Base-by-base conservation (phyloP, 495 filamentous ascomycete genomes). In the Podospora didyma region DNA sequence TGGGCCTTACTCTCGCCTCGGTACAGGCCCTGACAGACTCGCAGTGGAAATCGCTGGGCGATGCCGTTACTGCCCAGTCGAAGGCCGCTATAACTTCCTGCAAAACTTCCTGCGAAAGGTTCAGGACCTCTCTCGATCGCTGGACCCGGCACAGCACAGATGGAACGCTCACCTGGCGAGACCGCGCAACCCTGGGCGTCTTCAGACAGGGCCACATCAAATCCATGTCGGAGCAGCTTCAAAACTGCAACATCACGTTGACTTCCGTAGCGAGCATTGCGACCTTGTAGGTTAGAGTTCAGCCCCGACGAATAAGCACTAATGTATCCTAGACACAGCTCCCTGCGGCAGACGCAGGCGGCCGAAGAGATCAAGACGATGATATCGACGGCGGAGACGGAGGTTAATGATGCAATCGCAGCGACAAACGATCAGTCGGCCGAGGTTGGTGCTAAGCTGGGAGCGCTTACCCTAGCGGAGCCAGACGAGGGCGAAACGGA, bases 61-160 rank as follows among this genome's bases (percentile, higher is more conserved):
- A 60, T 48, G 56, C 48, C 10, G 57, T 78, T 49, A 60, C 57
- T 19, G 54, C 62, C 23, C 56, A 73, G 50, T 67, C 63, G 26
- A 67, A 69, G 59, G 34, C 51, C 28, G 64, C 66, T 26, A 69
- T 71, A 23, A 59, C 61, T 37, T 37, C 34, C 34, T 37, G 34
- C 34, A 37, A 16, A 20, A 35, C 61, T 48, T 68, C 69, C 42
- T 78, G 73, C 60, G 46, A 69, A 22, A 53, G 57, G n/a, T 74
- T 74, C 53, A 68, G 54, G 48, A 56, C 57, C 55, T 61, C 69
- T 57, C 70, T 74, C 49, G 58, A 64, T 53, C 48, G 56, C 54
- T 74, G 64, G 69, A 74, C 72, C 41, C 69, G 67, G 62, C 67
- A 74, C 56, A 73, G 64, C 53, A 52, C 63, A 49, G 64, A 70